Base-by-base conservation (phyloP, 305 asterid species). In the Fraxinus dipetala region DNA sequence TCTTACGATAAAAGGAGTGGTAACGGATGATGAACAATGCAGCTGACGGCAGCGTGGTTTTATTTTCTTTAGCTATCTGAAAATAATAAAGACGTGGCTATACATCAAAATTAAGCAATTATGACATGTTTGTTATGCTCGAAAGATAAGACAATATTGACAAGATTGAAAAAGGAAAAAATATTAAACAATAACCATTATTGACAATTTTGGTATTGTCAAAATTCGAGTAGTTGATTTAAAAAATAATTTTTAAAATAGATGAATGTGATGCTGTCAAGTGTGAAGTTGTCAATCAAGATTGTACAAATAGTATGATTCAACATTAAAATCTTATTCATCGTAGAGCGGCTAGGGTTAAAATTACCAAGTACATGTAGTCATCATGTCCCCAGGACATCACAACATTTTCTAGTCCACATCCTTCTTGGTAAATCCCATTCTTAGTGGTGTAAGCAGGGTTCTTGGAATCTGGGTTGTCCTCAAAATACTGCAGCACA, bases 351-450 rank as follows among this genome's bases (percentile, higher is more conserved):
- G 11, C 11, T 1, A 38, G 63, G 24, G 63, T 4, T 54, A 54
- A 54, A 35, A 40, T 79, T 87, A 91, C 95, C 92, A 93, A 81
- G 81, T 89, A 93, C 98, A 92, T 93, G 81, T 93, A 93, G 72
- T 92, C 98, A 79, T 93, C 97, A 65, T 92, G 98, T 1, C 98
- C 98, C 93, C 95, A 94, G 8, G 97, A 92, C 97, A 94, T 92
- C 10, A 84, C 85, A 11, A 92, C 97, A 8, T 94, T 91, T 51
- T 94, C 88, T 0, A 94, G 82, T 2, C 98, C 98, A 76, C 95
- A 92, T 3, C 93, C 96, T 79, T 89, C 87, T 48, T 85, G 31
- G 78, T 94, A 92, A 20, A 92, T 75, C 48, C 98, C 97, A 82
- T 91, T 88, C 82, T 87, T 88, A 11, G 95, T 86, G 11, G 59